Evolutionary conservation across 1,284 basidiomycete genomes (phyloP).

Genomic region (Ganoderma lingzhi): DNA sequence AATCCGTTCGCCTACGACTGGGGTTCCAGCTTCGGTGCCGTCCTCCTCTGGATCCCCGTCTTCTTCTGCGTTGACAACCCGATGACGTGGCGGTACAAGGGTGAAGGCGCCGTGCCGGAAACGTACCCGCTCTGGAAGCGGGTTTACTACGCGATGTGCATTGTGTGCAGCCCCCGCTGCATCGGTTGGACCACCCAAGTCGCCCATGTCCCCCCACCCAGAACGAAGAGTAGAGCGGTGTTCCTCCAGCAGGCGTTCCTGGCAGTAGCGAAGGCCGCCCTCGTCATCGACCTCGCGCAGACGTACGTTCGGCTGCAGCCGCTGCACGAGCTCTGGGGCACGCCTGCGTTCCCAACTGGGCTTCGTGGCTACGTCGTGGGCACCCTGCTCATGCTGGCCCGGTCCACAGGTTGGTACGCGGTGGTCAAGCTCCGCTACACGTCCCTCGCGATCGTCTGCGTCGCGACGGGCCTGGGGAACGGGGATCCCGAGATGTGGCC

Average conservation of each 20-base stretch:
- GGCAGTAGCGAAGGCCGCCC: neutral
- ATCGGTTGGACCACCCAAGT: slow-evolving; percentile 1
- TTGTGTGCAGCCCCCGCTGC: neutral
- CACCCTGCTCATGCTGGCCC: neutral
- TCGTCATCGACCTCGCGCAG: neutral
- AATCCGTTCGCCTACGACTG: neutral
- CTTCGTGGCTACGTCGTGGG: neutral
- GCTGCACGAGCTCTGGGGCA: neutral
- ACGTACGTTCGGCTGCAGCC: neutral
- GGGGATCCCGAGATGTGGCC: slow-evolving; percentile 38
- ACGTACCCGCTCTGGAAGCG: neutral
- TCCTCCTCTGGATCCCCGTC: neutral
- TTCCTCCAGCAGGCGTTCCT: neutral
- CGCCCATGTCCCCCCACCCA: neutral
- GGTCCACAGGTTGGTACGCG: neutral
- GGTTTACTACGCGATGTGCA: neutral
- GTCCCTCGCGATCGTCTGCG: neutral
- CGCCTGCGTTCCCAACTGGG: neutral
- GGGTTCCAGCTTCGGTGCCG: neutral
- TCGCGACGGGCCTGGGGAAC: neutral
- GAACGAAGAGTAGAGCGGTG: neutral
- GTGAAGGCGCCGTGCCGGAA: neutral
- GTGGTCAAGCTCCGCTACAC: neutral
- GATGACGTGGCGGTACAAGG: neutral
- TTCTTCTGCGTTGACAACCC: neutral